A percentile compares a stretch with the other conserved stretches of the same genome.
Evolutionary conservation across 768 basidiomycete species (phyloP).

Genomic region (Leccinum subtestaceum): DNA sequence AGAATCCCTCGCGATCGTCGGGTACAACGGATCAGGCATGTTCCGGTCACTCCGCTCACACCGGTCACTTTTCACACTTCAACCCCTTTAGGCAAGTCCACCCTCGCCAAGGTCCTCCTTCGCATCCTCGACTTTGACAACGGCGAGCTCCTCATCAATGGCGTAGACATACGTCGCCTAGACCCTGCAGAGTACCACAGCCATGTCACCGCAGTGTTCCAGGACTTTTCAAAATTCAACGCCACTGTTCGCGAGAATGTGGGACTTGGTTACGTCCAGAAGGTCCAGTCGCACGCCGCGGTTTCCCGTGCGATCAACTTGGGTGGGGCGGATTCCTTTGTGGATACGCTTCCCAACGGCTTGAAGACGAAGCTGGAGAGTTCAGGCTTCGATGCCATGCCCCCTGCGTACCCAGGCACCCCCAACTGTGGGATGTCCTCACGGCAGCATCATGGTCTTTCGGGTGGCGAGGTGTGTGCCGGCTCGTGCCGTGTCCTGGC

Average conservation of each 20-base stretch:
- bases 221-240: conserved; percentile 80
- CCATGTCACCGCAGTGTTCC: conserved; percentile 79
- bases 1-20: conserved; percentile 82
- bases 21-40: conserved; percentile 78
- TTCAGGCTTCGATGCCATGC: conserved; percentile 53
- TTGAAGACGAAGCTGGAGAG: conserved; percentile 70
- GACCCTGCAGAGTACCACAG: conserved; percentile 69
- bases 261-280: conserved; percentile 74
- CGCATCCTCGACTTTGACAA: conserved; percentile 75
- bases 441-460: conserved; percentile 60
- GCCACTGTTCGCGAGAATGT: conserved; percentile 80
- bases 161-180: conserved; percentile 60
- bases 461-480: conserved; percentile 76
- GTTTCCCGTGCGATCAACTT: conserved; percentile 65
- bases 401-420: conserved; percentile 32
- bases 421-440: conserved; percentile 30
- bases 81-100: conserved; percentile 67
- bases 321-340: conserved; percentile 67
- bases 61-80: conserved; percentile 9
- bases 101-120: conserved; percentile 76
- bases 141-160: conserved; percentile 70
- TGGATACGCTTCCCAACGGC: conserved; percentile 66
- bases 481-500: conserved; percentile 3
- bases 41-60: conserved; percentile 16
- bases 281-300: conserved; percentile 52